phyloP scores from a whole-genome alignment of 2,329 filamentous ascomycete species.

The Phialophora chinensis region DNA sequence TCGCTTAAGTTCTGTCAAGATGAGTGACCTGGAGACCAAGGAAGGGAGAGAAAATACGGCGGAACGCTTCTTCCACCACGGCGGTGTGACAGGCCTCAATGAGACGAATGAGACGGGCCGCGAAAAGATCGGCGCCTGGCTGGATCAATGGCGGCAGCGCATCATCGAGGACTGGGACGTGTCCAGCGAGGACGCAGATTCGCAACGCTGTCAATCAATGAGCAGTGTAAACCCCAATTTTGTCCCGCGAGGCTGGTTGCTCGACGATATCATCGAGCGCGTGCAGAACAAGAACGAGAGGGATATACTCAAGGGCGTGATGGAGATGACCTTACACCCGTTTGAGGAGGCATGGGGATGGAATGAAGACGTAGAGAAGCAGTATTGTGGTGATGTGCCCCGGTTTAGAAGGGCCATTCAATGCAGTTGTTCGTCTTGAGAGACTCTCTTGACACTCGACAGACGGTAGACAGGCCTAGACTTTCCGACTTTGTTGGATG shows the following conservation, averaged over 20 bases:
- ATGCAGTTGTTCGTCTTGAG: slow-evolving; percentile 85
- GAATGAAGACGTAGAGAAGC: slow-evolving; percentile 74
- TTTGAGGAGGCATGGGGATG: slow-evolving; percentile 73
- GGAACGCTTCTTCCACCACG: slow-evolving; percentile 77
- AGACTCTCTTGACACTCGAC: neutral
- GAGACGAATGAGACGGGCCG: slow-evolving; percentile 69
- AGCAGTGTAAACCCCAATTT: slow-evolving; percentile 91
- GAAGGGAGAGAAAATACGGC: slow-evolving; percentile 69
- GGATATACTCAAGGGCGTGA: slow-evolving; percentile 75
- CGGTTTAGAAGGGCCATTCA: slow-evolving; percentile 79
- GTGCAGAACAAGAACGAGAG: slow-evolving; percentile 85
- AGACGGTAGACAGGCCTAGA: neutral
- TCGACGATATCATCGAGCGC: slow-evolving; percentile 88
- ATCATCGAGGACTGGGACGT: slow-evolving; percentile 77
- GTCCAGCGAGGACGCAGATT: slow-evolving; percentile 57
- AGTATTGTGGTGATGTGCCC: slow-evolving; percentile 87
- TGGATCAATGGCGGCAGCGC: slow-evolving; percentile 76
- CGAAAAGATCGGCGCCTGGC: slow-evolving; percentile 75
- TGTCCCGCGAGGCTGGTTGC: slow-evolving; percentile 84
- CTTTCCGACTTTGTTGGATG: neutral
- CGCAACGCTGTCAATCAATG: slow-evolving; percentile 74
- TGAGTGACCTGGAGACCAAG: slow-evolving; percentile 69
- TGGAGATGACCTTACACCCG: slow-evolving; percentile 82
- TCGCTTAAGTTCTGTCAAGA: slow-evolving; percentile 68
- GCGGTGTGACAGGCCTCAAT: slow-evolving; percentile 66